Evolutionary conservation across 2,329 filamentous ascomycete genomes (phyloP), one percentile per base, ranked within the genome.

Genomic region (Ophiocordyceps camponoti-leonardi): DNA sequence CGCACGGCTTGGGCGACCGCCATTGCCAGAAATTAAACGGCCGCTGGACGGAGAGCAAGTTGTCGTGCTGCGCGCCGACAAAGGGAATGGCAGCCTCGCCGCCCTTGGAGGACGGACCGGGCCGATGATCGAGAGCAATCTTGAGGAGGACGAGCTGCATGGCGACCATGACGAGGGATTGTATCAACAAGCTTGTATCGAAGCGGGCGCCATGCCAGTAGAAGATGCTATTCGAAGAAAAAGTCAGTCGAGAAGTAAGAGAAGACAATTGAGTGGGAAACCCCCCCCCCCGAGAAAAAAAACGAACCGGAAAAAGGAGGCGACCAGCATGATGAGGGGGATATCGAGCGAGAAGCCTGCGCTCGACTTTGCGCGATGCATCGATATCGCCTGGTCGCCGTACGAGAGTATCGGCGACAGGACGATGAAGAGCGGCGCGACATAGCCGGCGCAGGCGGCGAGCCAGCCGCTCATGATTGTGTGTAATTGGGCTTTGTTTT

Each of bases 1-100:
- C 73, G 48, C 59, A 81, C 66, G 83, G 82, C 54, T 78, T 79
- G 6, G 78, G 71, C 19, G 75, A 76, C 47, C 77, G 72, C 85
- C 85, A 90, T 61, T 85, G 83, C 85, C 85, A 90, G 60, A 90
- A 90, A 55, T 79, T 74, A 58, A 79, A 88, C 1, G 84, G 84
- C 22, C 84, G 68, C 49, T 67, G 68, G n/a, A 55, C 55, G 11
- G 55, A 54, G 48, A 57, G 57, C 7, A 55, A 22, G 11, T 58
- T 64, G 49, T 69, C 65, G 37, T 68, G 59, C 8, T 66, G 56
- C 6, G 47, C 43, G 20, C 71, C 73, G 2, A 73, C 67, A 58
- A 88, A 87, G 13, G 84, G 83, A 20, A 68, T 50, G 3, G 71
- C 67, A 7, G 72, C 67, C 44, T 79, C 76, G 47, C 77, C 76